Evolutionary conservation across 371 early-diverging fungal species (phyloP).

Genomic region (Mucor lusitanicus): DNA sequence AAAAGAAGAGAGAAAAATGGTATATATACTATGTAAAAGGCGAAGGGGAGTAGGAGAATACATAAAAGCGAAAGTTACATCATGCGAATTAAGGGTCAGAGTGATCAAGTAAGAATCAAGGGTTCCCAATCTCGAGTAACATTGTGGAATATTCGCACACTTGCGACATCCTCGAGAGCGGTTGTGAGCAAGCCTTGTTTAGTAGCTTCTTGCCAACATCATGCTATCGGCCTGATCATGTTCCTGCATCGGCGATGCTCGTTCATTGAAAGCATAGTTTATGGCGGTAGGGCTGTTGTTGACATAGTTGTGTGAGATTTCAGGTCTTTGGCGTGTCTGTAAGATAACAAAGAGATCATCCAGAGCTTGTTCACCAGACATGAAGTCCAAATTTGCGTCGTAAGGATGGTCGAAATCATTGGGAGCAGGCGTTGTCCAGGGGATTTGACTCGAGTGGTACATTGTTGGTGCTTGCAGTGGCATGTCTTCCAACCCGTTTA

Average conservation of each 20-base stretch:
- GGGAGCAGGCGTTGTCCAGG: background rate
- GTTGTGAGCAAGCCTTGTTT: background rate
- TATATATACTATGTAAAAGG: background rate
- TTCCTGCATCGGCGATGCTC: background rate
- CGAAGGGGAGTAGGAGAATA: background rate
- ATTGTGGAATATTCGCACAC: background rate
- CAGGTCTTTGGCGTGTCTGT: conserved; percentile 14
- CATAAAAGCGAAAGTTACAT: background rate
- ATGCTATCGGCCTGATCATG: background rate
- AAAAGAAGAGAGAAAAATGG: background rate
- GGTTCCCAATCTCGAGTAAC: background rate
- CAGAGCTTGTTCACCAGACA: conserved; percentile 4
- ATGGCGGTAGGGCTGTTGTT: background rate
- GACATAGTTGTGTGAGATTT: conserved; percentile 5
- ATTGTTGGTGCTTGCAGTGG: background rate
- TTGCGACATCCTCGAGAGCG: background rate
- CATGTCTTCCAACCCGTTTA: conserved; percentile 3
- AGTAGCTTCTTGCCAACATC: conserved; percentile 9
- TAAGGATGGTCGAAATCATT: conserved; percentile 9
- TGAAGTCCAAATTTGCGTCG: conserved; percentile 1
- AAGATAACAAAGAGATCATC: conserved; percentile 4
- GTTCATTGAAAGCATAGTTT: background rate
- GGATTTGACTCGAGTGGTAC: background rate
- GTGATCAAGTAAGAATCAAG: background rate
- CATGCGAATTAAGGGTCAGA: background rate